Percentiles rank a stretch among this genome's conserved stretches.
These are phyloP conservation scores for Eucalyptus regnans DNA, from an alignment of 345 rosid species.

Conservation along the genomic window DNA sequence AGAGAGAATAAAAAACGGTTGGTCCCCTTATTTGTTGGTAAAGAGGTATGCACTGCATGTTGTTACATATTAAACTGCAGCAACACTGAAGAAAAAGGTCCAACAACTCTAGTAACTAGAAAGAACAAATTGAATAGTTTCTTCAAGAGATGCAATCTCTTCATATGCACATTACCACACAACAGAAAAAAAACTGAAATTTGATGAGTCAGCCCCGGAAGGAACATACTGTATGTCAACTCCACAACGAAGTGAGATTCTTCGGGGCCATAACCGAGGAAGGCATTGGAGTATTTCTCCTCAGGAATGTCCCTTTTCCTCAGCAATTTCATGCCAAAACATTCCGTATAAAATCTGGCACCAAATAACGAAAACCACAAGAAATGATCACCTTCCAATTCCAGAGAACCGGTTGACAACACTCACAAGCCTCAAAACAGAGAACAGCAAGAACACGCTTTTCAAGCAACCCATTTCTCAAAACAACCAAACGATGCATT, in stretches of 20 bases:
- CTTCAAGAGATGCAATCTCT: background rate
- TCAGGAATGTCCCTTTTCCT: constrained; percentile 88
- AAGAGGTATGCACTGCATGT: background rate
- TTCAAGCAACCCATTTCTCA: background rate
- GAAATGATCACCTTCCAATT: background rate
- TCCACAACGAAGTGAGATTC: constrained; percentile 70
- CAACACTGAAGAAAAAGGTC: background rate
- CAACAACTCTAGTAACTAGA: background rate
- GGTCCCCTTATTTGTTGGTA: background rate
- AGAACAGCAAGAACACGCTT: no score
- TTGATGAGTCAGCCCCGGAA: background rate
- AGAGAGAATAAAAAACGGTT: background rate
- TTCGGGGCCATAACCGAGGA: constrained; percentile 88
- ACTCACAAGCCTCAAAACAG: background rate
- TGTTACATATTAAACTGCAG: background rate
- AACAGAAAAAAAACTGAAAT: background rate
- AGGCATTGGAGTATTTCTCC: constrained; percentile 90
- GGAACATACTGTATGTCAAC: constrained; percentile 69
- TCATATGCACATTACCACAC: background rate
- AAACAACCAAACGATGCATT: background rate
- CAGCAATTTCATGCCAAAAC: constrained; percentile 85
- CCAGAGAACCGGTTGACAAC: background rate
- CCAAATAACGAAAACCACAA: background rate
- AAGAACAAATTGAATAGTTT: background rate
- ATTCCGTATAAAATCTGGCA: constrained; percentile 76